phyloP scores from a whole-genome alignment of 495 filamentous ascomycete genomes.

The Xylaria palmicola region DNA sequence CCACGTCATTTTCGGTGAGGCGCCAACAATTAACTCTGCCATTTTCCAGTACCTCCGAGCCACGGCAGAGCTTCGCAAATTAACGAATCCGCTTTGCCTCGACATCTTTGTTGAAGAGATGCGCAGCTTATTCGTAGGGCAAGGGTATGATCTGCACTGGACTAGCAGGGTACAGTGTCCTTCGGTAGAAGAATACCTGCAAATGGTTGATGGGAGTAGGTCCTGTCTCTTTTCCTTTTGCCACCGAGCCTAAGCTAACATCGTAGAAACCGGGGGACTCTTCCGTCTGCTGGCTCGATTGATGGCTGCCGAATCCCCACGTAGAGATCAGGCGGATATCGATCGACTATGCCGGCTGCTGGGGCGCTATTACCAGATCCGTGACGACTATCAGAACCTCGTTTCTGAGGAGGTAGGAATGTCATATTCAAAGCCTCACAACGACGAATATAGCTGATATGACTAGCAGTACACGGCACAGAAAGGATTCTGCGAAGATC shows the following conservation, averaged over 20 bases:
- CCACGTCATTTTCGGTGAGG: constrained; percentile 36
- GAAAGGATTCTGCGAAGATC: constrained; percentile 13
- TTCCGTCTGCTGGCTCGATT: constrained; percentile 34
- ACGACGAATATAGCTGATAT: too few species aligned
- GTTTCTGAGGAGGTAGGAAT: constrained; percentile 12
- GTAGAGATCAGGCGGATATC: constrained; percentile 18
- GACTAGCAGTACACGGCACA: constrained; percentile 1
- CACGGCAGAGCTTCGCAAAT: background rate
- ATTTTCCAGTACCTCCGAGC: constrained; percentile 33
- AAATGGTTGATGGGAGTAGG: constrained; percentile 39
- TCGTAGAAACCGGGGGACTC: constrained; percentile 42
- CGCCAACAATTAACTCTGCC: constrained; percentile 53
- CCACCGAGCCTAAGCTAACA: too few species aligned
- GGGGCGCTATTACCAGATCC: constrained; percentile 37
- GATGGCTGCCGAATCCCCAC: constrained; percentile 24
- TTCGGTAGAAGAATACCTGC: constrained; percentile 34
- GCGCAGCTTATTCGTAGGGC: constrained; percentile 30
- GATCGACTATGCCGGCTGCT: constrained; percentile 14
- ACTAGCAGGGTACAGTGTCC: constrained; percentile 30
- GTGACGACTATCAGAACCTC: constrained; percentile 43
- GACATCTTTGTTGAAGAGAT: constrained; percentile 22
- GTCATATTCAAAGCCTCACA: too few species aligned
- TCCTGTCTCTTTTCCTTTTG: too few species aligned
- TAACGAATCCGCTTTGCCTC: background rate
- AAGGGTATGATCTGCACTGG: constrained; percentile 42